Percentiles rank a stretch among this genome's conserved stretches.
These are phyloP conservation scores for Otatea glauca DNA, from an alignment of 176 grass and related monocot species.

Conservation along the genomic window DNA sequence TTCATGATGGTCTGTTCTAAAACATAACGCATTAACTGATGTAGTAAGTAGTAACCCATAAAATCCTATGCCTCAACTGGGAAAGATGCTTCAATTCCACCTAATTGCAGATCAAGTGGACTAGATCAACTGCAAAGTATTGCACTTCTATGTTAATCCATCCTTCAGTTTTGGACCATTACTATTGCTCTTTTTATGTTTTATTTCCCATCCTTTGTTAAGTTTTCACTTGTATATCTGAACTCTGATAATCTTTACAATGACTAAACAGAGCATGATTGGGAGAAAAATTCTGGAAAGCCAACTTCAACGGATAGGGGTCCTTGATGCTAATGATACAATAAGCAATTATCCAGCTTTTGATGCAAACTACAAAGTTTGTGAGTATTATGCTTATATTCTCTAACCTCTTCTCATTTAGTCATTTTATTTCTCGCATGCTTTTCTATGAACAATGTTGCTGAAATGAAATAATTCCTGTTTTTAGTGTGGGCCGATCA, in stretches of 20 bases:
- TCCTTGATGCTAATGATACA: constrained; percentile 64
- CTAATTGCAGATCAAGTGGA: background rate
- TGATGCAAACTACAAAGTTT: constrained; percentile 81
- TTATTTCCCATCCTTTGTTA: constrained; percentile 2
- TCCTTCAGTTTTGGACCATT: background rate
- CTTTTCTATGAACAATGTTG: constrained; percentile 25
- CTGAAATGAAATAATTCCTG: constrained; percentile 31
- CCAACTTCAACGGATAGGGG: constrained; percentile 68
- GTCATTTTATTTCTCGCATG: constrained; percentile 36
- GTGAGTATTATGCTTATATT: constrained; percentile 58
- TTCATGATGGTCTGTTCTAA: background rate
- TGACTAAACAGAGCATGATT: constrained; percentile 84
- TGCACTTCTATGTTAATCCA: constrained; percentile 11
- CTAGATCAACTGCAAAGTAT: background rate
- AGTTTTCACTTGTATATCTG: constrained; percentile 3
- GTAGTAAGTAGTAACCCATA: background rate
- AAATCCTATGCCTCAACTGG: constrained; percentile 1
- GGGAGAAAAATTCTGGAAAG: constrained; percentile 80
- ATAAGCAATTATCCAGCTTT: constrained; percentile 76
- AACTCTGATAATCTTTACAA: constrained; percentile 45
- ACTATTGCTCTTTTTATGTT: constrained; percentile 28
- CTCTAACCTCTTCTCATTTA: constrained; percentile 5
- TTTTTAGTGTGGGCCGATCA: constrained; percentile 96
- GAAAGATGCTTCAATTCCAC: constrained; percentile 9
- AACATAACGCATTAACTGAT: background rate